Evolutionary conservation across 2,329 filamentous ascomycete genomes (phyloP), one percentile per base, ranked within the genome.

Genomic region (Cladosporium sphaerospermum): DNA sequence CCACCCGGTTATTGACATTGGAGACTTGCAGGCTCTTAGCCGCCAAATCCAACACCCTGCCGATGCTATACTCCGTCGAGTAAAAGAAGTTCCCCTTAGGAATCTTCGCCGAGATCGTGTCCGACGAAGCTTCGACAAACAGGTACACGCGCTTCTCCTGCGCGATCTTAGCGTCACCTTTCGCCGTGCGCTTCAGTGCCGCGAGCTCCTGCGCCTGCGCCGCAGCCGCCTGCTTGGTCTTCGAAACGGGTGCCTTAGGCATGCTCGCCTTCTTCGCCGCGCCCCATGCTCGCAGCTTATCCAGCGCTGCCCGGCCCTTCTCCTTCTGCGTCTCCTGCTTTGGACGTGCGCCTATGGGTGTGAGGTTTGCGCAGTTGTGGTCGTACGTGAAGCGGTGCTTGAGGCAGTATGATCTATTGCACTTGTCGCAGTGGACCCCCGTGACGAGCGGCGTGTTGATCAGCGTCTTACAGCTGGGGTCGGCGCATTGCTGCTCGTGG

Each of bases 111-210:
- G 83, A 87, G 1, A 90, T 85, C 0, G 89, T 95, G 63, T 89
- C 88, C 9, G 88, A 88, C 64, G 91, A 89, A 0, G 92, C 93
- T 67, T 97, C 92, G 14, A 96, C 88, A 66, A 88, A 85, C 1
- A 99, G 66, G 66, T 97, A 97, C 1, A 99, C 73, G n/a, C 93
- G 77, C 74, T 95, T 95, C 59, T 96, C 89, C 0, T 76, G 69
- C 0, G 89, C 77, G 0, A 96, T 71, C 63, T 89, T 92, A 9
- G 83, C 83, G 59, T 97, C 92, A 1, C 95, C 95, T 73, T 96
- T 96, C 2, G 93, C 92, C 0, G 80, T 83, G 67, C 86, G 86
- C 74, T 96, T 96, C 40, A 99, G 75, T 9, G 80, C 82, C 58
- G 89, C 89, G 6, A 92, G 76, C 5, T 86, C 88, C 2, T 84